A percentile compares a stretch with the other conserved stretches of the same genome.
Conservation (phyloP, 441 rosid species). For the Gossypium laxum region DNA sequence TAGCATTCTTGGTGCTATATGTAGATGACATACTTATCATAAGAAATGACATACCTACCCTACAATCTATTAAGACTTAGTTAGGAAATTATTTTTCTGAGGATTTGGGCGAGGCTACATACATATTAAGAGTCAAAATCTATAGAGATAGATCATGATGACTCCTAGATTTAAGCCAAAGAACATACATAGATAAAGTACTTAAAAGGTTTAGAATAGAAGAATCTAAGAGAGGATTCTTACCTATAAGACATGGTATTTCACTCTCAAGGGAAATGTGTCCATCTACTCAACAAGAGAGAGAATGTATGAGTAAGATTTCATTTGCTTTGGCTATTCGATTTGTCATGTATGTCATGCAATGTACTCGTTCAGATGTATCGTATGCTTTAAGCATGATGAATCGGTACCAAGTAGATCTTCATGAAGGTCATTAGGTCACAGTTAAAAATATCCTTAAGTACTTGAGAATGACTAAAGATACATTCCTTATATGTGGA, state of each 20-base stretch:
- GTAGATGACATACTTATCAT: not conserved
- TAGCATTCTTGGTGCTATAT: not conserved
- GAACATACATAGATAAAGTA: not conserved
- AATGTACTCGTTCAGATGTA: not conserved
- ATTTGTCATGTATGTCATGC: not conserved
- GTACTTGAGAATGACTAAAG: not conserved
- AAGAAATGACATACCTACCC: not conserved
- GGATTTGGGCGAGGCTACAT: not conserved
- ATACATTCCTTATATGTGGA: not conserved
- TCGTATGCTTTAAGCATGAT: not conserved
- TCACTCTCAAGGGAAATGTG: not conserved
- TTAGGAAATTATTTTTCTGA: too few species aligned
- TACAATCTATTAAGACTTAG: too few species aligned
- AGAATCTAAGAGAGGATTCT: not conserved
- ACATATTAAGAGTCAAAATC: not conserved
- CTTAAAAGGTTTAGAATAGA: too few species aligned
- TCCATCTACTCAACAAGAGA: not conserved
- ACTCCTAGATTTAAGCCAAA: not conserved
- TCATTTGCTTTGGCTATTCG: not conserved
- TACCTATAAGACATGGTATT: not conserved
- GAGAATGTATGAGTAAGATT: not conserved
- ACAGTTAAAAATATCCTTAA: not conserved
- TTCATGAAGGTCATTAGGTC: not conserved
- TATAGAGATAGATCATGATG: not conserved
- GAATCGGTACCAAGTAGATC: not conserved